Evolutionary conservation across 176 grass and related monocot species (phyloP).

Genomic region (Alopecurus myosuroides): DNA sequence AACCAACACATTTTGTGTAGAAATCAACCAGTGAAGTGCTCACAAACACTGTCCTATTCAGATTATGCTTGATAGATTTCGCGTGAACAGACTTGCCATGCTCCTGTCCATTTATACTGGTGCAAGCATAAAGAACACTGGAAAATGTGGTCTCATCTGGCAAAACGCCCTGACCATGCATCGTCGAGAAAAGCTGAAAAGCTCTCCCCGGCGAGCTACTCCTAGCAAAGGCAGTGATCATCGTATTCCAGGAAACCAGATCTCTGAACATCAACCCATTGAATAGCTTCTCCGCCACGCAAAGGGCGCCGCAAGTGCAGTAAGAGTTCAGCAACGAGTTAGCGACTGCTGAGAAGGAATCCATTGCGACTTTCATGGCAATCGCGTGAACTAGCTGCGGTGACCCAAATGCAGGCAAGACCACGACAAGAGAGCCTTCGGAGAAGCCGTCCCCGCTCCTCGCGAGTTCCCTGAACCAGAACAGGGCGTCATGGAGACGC

Average conservation of each 20-base stretch:
- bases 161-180: conserved; percentile 31
- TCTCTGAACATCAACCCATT: conserved; percentile 31
- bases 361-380: conserved; percentile 39
- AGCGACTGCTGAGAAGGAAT: conserved; percentile 37
- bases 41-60: conserved; percentile 39
- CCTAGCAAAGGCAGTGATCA: conserved; percentile 52
- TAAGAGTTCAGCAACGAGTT: conserved; percentile 58
- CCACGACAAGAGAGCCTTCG: conserved; percentile 53
- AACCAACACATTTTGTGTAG: conserved; percentile 35
- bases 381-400: conserved; percentile 49
- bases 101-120: conserved; percentile 17
- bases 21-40: conserved; percentile 51
- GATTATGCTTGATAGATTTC: conserved; percentile 57
- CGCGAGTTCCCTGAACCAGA: conserved; percentile 56
- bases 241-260: conserved; percentile 65
- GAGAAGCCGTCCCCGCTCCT: conserved; percentile 30
- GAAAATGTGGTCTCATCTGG: conserved; percentile 46
- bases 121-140: conserved; percentile 40
- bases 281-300: conserved; percentile 42
- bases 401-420: conserved; percentile 46
- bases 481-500: conserved; percentile 15
- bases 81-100: conserved; percentile 57
- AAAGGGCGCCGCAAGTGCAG: conserved; percentile 8
- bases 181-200: conserved; percentile 54
- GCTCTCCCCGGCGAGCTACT: conserved; percentile 37